These are phyloP conservation scores for Thielaviopsis musarum DNA, from an alignment of 2,329 filamentous ascomycete species.

Conservation along the genomic window DNA sequence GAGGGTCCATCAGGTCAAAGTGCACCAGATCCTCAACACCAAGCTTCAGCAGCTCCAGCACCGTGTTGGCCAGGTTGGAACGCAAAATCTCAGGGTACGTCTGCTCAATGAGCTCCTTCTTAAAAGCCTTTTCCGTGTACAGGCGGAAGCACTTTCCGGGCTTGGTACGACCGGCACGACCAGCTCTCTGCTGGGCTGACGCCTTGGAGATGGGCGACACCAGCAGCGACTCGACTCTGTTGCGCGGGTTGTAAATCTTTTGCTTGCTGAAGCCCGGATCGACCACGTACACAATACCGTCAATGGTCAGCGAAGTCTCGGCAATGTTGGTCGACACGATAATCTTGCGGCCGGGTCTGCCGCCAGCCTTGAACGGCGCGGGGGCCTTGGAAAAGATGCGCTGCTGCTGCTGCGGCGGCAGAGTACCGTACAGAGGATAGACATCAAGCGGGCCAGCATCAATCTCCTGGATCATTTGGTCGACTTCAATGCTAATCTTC, in stretches of 20 bases:
- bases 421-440: constrained; percentile 84
- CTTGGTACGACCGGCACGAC: constrained; percentile 96
- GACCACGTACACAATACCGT: constrained; percentile 98
- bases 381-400: constrained; percentile 88
- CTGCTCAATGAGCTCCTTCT: constrained; percentile 94
- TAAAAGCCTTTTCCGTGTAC: constrained; percentile 91
- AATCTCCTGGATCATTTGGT: constrained; percentile 81
- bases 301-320: constrained; percentile 92
- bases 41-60: constrained; percentile 92
- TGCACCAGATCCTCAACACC: constrained; percentile 91
- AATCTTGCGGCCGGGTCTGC: constrained; percentile 77
- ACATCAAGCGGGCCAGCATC: constrained; percentile 79
- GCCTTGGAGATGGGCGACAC: constrained; percentile 97
- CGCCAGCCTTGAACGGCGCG: constrained; percentile 51
- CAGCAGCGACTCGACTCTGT: constrained; percentile 90
- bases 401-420: constrained; percentile 87
- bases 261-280: constrained; percentile 98
- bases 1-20: constrained; percentile 97
- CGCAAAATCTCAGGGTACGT: constrained; percentile 92
- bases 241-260: constrained; percentile 95
- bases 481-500: constrained; percentile 78
- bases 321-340: constrained; percentile 97
- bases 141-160: constrained; percentile 96
- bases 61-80: constrained; percentile 87
- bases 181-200: constrained; percentile 89